phyloP scores from a whole-genome alignment of 2,329 filamentous ascomycete species.

The Exophiala lecanii-corni region DNA sequence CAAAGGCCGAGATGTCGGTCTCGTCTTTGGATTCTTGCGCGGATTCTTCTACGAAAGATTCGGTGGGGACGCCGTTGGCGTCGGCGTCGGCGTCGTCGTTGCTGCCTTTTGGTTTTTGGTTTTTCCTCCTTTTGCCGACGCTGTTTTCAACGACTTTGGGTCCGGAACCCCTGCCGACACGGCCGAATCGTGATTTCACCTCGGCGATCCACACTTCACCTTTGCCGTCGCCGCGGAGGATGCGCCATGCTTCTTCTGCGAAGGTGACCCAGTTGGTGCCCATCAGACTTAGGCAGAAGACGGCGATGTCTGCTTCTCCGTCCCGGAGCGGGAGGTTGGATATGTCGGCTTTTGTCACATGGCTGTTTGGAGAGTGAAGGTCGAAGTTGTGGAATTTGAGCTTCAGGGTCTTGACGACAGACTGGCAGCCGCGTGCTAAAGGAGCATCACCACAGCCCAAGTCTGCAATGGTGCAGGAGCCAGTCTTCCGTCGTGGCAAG shows the following conservation, averaged over 20 bases:
- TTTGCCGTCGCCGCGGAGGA: slow-evolving; percentile 77
- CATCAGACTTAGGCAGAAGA: slow-evolving; percentile 97
- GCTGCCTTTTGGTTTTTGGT: slow-evolving; percentile 32
- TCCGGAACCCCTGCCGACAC: slow-evolving; percentile 44
- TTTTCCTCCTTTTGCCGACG: slow-evolving; percentile 59
- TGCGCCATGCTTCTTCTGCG: slow-evolving; percentile 88
- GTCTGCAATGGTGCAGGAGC: slow-evolving; percentile 76
- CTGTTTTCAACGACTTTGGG: slow-evolving; percentile 57
- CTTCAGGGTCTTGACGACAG: slow-evolving; percentile 60
- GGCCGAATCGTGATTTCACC: slow-evolving; percentile 87
- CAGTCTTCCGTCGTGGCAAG: slow-evolving; percentile 65
- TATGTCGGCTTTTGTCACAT: slow-evolving; percentile 86
- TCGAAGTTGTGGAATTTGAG: slow-evolving; percentile 81
- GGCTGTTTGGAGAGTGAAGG: slow-evolving; percentile 68
- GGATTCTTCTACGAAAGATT: slow-evolving; percentile 52
- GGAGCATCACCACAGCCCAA: slow-evolving; percentile 89
- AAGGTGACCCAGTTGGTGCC: slow-evolving; percentile 98
- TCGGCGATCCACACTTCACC: slow-evolving; percentile 94
- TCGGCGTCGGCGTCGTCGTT: slow-evolving; percentile 46
- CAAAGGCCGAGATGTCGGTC: slow-evolving; percentile 82
- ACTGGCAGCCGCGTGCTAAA: slow-evolving; percentile 59
- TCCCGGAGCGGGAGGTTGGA: slow-evolving; percentile 72
- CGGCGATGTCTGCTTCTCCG: slow-evolving; percentile 73
- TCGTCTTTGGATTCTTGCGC: slow-evolving; percentile 55
- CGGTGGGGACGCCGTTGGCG: slow-evolving; percentile 52